Percentiles rank a stretch among this genome's conserved stretches.
Conservation (phyloP, 306 rosid genomes). For the Corylus americana region DNA sequence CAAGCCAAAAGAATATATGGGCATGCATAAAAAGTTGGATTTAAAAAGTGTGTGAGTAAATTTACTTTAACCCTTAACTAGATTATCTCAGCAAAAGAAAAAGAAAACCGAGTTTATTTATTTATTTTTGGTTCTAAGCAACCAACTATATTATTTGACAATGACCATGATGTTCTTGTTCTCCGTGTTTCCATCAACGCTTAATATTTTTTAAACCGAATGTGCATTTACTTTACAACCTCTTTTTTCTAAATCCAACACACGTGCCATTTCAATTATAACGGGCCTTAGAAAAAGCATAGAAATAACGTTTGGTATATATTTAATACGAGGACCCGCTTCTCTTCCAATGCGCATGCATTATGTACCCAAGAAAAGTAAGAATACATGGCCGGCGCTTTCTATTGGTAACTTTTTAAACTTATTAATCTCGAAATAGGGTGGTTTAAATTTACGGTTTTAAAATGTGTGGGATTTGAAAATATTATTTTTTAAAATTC, state of each 20-base stretch:
- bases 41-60: no score
- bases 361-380: no score
- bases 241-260: background rate
- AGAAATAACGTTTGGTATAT: background rate
- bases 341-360: no score
- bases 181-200: background rate
- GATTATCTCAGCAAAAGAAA: no score
- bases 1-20: background rate
- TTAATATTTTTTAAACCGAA: background rate
- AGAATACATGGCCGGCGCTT: no score
- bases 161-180: background rate
- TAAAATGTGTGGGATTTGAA: no score
- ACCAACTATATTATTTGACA: background rate
- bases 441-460: no score
- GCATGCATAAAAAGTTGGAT: background rate
- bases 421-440: no score
- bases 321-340: background rate
- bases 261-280: background rate
- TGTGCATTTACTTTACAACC: background rate
- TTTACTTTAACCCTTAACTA: no score
- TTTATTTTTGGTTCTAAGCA: no score
- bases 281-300: background rate
- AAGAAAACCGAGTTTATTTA: background rate
- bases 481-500: no score
- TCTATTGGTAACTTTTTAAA: no score